Conservation (phyloP, 2,329 filamentous ascomycete species). For the Monascus ruber region DNA sequence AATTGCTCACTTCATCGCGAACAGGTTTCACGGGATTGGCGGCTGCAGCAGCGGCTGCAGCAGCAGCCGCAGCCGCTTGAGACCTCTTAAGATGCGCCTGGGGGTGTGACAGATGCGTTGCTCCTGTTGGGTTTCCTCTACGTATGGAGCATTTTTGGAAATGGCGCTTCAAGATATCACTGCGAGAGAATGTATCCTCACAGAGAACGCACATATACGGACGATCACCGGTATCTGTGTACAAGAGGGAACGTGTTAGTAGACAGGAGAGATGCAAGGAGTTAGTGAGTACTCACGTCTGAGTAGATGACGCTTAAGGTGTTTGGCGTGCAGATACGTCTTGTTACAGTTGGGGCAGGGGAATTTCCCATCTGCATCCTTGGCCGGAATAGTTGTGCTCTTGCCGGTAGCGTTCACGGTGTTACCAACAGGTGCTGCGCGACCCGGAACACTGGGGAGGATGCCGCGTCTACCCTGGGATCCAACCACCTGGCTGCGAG, state of each 20-base stretch:
- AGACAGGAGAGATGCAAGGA: slow-evolving; percentile 1
- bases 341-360: slow-evolving; percentile 97
- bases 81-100: slow-evolving; percentile 77
- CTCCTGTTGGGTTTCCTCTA: slow-evolving; percentile 87
- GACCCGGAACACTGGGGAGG: slow-evolving; percentile 76
- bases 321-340: slow-evolving; percentile 94
- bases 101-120: slow-evolving; percentile 86
- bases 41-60: not conserved
- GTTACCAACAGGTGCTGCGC: slow-evolving; percentile 61
- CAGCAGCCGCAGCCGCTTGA: slow-evolving; percentile 26
- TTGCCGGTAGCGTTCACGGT: slow-evolving; percentile 55
- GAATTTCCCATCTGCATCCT: slow-evolving; percentile 96
- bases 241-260: slow-evolving; percentile 14
- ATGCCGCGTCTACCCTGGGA: slow-evolving; percentile 89
- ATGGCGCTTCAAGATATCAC: slow-evolving; percentile 96
- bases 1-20: slow-evolving; percentile 36
- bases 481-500: slow-evolving; percentile 74
- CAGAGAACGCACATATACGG: slow-evolving; percentile 98
- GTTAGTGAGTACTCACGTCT: slow-evolving; percentile 62
- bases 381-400: slow-evolving; percentile 74
- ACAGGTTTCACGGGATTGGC: slow-evolving; percentile 29
- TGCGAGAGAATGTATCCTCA: slow-evolving; percentile 94
- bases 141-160: slow-evolving; percentile 98
- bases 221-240: slow-evolving; percentile 82
- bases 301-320: slow-evolving; percentile 89